Evolutionary conservation across 2,329 filamentous ascomycete species (phyloP), one percentile per base, ranked within the genome.

Genomic region (Periconia sp.): DNA sequence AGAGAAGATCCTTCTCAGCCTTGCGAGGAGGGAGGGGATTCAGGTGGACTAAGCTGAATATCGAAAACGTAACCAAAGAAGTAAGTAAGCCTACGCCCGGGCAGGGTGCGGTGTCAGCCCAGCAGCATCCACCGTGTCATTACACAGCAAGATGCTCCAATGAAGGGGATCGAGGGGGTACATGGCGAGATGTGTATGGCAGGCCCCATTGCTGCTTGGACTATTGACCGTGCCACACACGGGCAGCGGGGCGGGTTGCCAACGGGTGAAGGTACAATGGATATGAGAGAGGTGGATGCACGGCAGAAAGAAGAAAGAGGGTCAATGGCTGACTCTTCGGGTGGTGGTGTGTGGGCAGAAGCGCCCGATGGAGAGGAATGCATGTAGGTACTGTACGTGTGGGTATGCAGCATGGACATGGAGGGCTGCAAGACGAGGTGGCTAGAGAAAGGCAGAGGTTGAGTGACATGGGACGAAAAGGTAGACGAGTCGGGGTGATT

Each of bases 181-280:
- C 45, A 45, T 27, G 49, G 51, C 52, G 54, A 49, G 53, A 51
- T 55, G 51, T 40, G 23, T 17, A 30, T 50, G 47, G 49, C 49
- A 27, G 40, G 52, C 54, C 56, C 57, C 61, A 61, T 63, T 60
- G 54, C n/a, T n/a, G n/a, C n/a, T n/a, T n/a, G n/a, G n/a, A 55
- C 54, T 54, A 50, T 35, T 33, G 41, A 52, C 60, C 52, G 59
- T 65, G 63, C 61, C 63, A 60, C 53, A 52, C 62, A 62, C 65
- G 66, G 64, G 62, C 53, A 52, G 62, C 63, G 66, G 66, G 64
- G 61, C 53, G 49, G 49, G 56, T 33, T 50, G 41, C 23, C 23
- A 27, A 27, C 13, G 33, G 11, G 33, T 37, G 33, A 13, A 3
- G 33, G 11, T 5, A 37, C 33, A n/a, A 37, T 37, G n/a, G n/a